A percentile compares a stretch with the other conserved stretches of the same genome.
Conservation (phyloP, 108 stramenopile species). For the Nannochloropsis oceanica region DNA sequence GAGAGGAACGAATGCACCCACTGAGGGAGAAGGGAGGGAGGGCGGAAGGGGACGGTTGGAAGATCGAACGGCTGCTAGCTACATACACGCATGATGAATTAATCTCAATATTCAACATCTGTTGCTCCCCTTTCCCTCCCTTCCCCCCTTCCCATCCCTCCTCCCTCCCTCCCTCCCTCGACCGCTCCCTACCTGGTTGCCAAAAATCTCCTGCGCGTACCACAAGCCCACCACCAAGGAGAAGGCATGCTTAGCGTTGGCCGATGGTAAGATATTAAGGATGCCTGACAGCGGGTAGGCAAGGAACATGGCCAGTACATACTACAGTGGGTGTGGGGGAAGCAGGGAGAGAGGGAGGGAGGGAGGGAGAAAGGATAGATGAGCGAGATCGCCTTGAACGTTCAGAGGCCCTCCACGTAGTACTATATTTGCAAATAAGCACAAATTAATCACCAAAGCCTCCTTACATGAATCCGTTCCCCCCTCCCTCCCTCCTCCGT, state of each 20-base stretch:
- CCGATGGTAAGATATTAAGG: neutral
- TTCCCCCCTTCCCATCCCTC: neutral
- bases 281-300: neutral
- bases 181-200: neutral
- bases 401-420: too few species aligned
- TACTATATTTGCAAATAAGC: too few species aligned
- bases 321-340: too few species aligned
- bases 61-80: too few species aligned
- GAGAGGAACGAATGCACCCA: slow-evolving; percentile 91
- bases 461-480: too few species aligned
- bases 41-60: too few species aligned
- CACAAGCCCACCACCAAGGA: neutral
- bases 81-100: too few species aligned
- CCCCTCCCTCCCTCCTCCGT: too few species aligned
- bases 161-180: neutral
- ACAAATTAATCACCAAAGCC: too few species aligned
- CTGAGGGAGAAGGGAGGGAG: too few species aligned
- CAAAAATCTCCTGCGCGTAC: neutral
- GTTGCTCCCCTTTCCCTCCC: too few species aligned
- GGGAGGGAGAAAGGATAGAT: neutral
- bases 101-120: too few species aligned
- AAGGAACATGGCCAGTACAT: neutral
- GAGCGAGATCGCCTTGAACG: neutral
- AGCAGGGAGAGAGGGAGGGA: neutral
- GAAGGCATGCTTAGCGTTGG: neutral